These are phyloP conservation scores for Aeschynomene evenia DNA, from an alignment of 306 rosid genomes.

Conservation along the genomic window DNA sequence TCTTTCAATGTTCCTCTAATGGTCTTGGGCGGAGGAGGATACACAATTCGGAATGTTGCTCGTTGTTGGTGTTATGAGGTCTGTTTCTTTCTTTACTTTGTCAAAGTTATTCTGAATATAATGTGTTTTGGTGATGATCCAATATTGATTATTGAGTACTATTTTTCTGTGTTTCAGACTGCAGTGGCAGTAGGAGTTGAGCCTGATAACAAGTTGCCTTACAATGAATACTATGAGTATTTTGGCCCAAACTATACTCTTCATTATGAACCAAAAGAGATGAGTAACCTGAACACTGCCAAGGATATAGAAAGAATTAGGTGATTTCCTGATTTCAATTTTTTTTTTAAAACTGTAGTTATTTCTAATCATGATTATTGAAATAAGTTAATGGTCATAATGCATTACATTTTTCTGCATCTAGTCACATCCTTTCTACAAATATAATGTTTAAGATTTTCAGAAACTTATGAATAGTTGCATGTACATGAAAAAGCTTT, in stretches of 20 bases:
- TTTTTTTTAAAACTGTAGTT: neutral
- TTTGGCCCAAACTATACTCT: conserved; percentile 89
- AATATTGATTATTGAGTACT: conserved; percentile 10
- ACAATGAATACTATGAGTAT: conserved; percentile 82
- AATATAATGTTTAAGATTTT: neutral
- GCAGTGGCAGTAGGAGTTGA: conserved; percentile 94
- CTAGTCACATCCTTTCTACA: conserved; percentile 13
- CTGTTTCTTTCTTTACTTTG: conserved; percentile 22
- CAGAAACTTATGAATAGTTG: neutral
- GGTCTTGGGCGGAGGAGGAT: conserved; percentile 97
- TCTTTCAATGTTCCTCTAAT: conserved; percentile 84
- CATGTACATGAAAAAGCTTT: neutral
- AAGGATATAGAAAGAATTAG: conserved; percentile 80
- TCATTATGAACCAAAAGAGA: conserved; percentile 59
- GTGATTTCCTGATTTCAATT: conserved; percentile 39
- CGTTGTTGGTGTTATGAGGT: conserved; percentile 99
- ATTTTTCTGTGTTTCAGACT: conserved; percentile 54
- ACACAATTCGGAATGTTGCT: conserved; percentile 82
- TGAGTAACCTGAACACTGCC: conserved; percentile 70
- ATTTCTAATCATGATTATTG: neutral
- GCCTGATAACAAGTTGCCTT: conserved; percentile 78
- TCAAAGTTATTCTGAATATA: neutral
- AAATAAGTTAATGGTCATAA: neutral
- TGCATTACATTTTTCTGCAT: neutral
- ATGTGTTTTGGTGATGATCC: neutral